Conservation (phyloP, 345 rosid genomes). For the Eucalyptus tenuipes region DNA sequence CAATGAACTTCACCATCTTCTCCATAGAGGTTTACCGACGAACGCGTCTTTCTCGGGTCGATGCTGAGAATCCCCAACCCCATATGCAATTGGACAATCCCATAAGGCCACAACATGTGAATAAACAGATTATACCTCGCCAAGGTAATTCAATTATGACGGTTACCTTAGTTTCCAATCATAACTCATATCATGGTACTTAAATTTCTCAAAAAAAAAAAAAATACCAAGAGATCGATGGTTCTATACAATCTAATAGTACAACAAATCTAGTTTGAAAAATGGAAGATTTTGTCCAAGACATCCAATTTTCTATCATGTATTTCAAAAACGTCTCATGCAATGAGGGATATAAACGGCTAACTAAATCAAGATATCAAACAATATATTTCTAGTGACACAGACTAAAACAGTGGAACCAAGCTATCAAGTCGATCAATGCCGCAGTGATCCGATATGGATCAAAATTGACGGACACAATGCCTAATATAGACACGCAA, state of each 20-base stretch:
- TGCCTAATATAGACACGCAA: neutral
- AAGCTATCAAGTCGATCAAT: neutral
- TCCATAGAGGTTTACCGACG: accelerated
- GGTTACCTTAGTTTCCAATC: neutral
- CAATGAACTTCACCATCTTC: neutral
- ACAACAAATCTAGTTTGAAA: neutral
- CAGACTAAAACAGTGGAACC: neutral
- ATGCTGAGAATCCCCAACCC: neutral
- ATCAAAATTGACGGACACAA: neutral
- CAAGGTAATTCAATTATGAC: neutral
- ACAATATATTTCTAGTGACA: neutral
- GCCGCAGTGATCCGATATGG: neutral
- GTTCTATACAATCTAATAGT: neutral
- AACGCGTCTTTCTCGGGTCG: neutral
- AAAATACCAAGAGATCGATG: neutral
- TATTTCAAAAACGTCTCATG: neutral
- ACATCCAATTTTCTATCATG: neutral
- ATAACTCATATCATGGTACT: neutral
- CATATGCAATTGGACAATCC: neutral
- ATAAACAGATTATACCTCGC: neutral
- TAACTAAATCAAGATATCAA: neutral
- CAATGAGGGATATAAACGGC: neutral
- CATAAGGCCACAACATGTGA: neutral
- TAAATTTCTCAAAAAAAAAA: neutral
- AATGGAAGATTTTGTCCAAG: neutral